A percentile compares a stretch with the other conserved stretches of the same genome.
phyloP scores from a whole-genome alignment of 208 protist species.

The Strigomonas oncopelti region DNA sequence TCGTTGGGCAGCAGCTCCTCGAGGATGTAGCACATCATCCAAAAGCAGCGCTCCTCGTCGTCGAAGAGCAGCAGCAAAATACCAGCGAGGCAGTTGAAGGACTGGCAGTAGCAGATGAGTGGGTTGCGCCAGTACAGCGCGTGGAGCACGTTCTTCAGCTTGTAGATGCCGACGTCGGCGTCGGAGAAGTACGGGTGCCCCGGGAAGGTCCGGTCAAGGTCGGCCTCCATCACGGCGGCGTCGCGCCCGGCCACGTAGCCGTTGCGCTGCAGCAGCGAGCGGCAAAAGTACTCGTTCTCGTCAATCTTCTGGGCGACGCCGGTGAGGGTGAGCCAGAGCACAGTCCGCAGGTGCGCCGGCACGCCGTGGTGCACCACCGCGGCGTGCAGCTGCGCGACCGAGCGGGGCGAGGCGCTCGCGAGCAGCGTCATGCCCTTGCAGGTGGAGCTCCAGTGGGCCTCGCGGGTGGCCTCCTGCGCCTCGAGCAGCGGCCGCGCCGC shows the following conservation, averaged over 20 bases:
- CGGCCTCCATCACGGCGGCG: slow-evolving; percentile 42
- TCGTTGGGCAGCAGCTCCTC: slow-evolving; percentile 72
- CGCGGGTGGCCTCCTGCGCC: slow-evolving; percentile 31
- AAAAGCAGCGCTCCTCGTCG: slow-evolving; percentile 68
- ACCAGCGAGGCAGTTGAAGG: slow-evolving; percentile 69
- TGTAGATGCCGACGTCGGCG: slow-evolving; percentile 45
- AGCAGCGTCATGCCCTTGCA: slow-evolving; percentile 53
- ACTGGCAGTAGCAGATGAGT: slow-evolving; percentile 77
- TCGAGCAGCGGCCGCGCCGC: slow-evolving; percentile 17
- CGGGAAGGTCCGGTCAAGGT: slow-evolving; percentile 70
- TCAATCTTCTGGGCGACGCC: slow-evolving; percentile 61
- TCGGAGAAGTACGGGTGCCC: slow-evolving; percentile 69
- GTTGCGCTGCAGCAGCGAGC: slow-evolving; percentile 40
- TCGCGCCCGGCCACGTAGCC: slow-evolving; percentile 44
- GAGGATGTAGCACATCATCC: slow-evolving; percentile 51
- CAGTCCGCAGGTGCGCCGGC: slow-evolving; percentile 41
- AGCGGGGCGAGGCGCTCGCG: slow-evolving; percentile 28
- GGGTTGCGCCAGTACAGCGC: slow-evolving; percentile 77
- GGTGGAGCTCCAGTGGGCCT: slow-evolving; percentile 44
- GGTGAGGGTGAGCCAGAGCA: slow-evolving; percentile 72
- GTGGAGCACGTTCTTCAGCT: slow-evolving; percentile 62
- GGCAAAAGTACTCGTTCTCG: slow-evolving; percentile 75
- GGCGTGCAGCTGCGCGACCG: slow-evolving; percentile 31
- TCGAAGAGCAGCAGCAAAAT: slow-evolving; percentile 60
- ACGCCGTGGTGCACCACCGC: slow-evolving; percentile 32